A percentile compares a stretch with the other conserved stretches of the same genome.
Evolutionary conservation across 1,284 basidiomycete species (phyloP).

Genomic region (Ustilago lituana): DNA sequence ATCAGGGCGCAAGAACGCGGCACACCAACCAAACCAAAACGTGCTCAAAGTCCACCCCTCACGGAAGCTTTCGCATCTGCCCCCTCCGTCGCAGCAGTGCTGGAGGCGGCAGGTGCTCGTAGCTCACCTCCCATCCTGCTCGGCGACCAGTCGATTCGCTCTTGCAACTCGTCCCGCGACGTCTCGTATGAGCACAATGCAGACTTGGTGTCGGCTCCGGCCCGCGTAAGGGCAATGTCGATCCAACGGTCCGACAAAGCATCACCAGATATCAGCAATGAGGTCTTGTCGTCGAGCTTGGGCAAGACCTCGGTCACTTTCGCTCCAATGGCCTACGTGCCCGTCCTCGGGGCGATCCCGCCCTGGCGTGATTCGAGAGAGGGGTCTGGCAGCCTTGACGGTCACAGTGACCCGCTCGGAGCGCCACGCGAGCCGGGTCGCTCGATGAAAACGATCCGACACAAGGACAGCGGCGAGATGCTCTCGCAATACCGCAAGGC

Average conservation of each 20-base stretch:
- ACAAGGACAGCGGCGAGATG: conserved; percentile 60
- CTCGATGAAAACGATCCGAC: conserved; percentile 24
- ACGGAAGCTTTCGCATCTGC: conserved; percentile 34
- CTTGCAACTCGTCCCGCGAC: conserved; percentile 23
- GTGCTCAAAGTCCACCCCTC: conserved; percentile 52
- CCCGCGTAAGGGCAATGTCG: conserved; percentile 16
- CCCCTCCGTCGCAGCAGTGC: conserved; percentile 31
- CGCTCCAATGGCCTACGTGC: conserved; percentile 37
- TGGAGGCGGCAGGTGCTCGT: conserved; percentile 30
- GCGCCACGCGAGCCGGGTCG: conserved; percentile 7
- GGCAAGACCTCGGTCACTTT: conserved; percentile 32
- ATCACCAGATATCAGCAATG: conserved; percentile 27
- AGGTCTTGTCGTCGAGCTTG: conserved; percentile 29
- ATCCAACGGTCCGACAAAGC: conserved; percentile 19
- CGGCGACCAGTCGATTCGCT: conserved; percentile 30
- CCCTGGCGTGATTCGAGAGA: conserved; percentile 24
- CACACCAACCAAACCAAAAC: conserved; percentile 56
- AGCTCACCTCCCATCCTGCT: conserved; percentile 35
- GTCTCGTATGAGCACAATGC: conserved; percentile 23
- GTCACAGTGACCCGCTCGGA: conserved; percentile 11
- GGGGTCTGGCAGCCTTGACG: conserved; percentile 12
- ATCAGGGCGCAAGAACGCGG: conserved; percentile 57
- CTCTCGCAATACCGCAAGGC: conserved; percentile 61
- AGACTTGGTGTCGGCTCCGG: conserved; percentile 12
- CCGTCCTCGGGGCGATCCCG: conserved; percentile 44